Base-by-base conservation (phyloP, 2,329 filamentous ascomycete species). In the Bipolaris sorokiniana region DNA sequence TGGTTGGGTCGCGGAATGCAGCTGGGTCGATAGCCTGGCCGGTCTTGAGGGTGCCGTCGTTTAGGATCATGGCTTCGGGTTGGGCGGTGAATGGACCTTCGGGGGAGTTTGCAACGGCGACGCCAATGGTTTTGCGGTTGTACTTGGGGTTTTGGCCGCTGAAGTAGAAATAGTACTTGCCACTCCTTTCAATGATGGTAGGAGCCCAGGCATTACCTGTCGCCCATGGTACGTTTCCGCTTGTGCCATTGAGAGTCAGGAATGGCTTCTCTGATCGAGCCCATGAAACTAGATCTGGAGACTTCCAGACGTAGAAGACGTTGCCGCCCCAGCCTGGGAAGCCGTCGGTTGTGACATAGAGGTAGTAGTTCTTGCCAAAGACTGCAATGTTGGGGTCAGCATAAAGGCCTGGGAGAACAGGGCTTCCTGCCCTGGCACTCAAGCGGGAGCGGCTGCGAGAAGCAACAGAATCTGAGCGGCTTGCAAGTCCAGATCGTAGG, bases 361-460 rank as follows among this genome's bases (percentile, higher is more conserved):
- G 70, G 53, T 68, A 72, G 51, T 72, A 70, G 7, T 55, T 63
- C 2, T 63, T 16, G 33, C 61, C 65, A 22, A 68, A 71, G 7
- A 72, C 60, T 36, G 62, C 64, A 31, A 69, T 68, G 46, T 72
- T 72, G 2, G 69, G 69, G 37, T 72, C 68, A 5, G 69, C 68
- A 45, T 71, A 71, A 3, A 65, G 57, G 11, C 64, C 68, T 13
- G 59, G 58, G 5, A 71, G 66, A 4, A 69, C 66, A 11, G 69
- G 67, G 46, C 62, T 69, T 36, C 51, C 56, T 47, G 60, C 48
- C 7, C 51, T 48, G 15, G 37, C 47, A 0, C 33, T 28, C 2
- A 54, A 28, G 31, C 65, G 62, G 2, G 70, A 61, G 11, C 82
- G 73, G 66, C 83, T 81, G 1, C 72, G 73, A 0, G 79, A 78